These are phyloP conservation scores for Akanthomyces dipterigenus DNA, from an alignment of 2,329 filamentous ascomycete species.

Conservation along the genomic window DNA sequence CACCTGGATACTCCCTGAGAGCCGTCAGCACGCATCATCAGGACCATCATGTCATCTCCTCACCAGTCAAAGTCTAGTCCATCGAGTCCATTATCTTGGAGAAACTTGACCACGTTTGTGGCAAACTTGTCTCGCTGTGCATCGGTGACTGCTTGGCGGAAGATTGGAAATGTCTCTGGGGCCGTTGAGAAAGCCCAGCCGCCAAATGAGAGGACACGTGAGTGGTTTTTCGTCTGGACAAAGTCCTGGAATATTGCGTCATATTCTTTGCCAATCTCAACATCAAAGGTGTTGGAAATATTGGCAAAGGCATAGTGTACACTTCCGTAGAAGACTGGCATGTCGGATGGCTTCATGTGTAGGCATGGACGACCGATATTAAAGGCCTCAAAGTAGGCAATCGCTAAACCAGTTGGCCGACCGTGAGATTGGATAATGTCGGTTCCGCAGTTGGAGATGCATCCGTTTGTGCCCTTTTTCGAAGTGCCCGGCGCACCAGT, in stretches of 20 bases:
- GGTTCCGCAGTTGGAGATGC: constrained; percentile 35
- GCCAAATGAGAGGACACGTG: constrained; percentile 35
- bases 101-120: constrained; percentile 26
- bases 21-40: no score
- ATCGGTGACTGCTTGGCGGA: constrained; percentile 24
- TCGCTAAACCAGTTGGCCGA: neutral
- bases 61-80: constrained; percentile 30
- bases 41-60: no score
- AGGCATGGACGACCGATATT: constrained; percentile 14
- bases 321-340: no score
- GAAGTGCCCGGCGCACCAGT: constrained; percentile 15
- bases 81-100: constrained; percentile 26
- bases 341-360: constrained; percentile 9
- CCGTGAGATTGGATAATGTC: constrained; percentile 15
- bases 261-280: constrained; percentile 22
- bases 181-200: constrained; percentile 38
- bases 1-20: no score
- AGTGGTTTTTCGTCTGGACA: constrained; percentile 16
- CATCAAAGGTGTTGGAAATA: constrained; percentile 16
- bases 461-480: constrained; percentile 25
- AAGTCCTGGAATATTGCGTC: no score
- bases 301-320: constrained; percentile 22
- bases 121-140: constrained; percentile 26
- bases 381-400: constrained; percentile 19
- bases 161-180: constrained; percentile 26